Conservation (phyloP, 495 filamentous ascomycete species). For the Tuber umbilicatum region DNA sequence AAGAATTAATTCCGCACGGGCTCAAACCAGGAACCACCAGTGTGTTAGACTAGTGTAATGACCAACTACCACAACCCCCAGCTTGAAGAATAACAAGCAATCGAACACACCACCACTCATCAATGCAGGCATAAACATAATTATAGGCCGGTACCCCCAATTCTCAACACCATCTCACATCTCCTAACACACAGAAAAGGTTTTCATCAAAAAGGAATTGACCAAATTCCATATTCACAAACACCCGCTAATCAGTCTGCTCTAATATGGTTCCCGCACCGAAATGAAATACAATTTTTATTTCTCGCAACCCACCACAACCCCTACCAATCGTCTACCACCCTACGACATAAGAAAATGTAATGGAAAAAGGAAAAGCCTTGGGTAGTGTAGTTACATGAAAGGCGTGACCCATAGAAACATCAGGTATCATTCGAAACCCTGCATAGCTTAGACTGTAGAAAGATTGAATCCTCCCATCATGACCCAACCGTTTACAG, state of each 20-base stretch:
- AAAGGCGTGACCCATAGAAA: neutral
- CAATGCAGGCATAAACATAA: neutral
- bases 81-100: neutral
- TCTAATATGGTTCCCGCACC: neutral
- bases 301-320: neutral
- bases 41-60: too few relatives aligned
- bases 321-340: neutral
- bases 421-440: neutral
- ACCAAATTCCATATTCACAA: neutral
- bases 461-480: neutral
- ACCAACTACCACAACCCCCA: neutral
- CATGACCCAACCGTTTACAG: neutral
- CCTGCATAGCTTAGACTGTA: neutral
- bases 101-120: neutral
- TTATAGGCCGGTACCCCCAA: neutral
- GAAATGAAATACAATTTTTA: conserved; percentile 1
- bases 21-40: too few relatives aligned
- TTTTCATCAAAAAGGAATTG: neutral
- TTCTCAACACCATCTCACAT: neutral
- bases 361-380: neutral
- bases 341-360: neutral
- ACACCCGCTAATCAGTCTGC: neutral
- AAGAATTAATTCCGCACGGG: too few relatives aligned
- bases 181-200: neutral
- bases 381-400: neutral